phyloP scores from a whole-genome alignment of 768 basidiomycete genomes.

The Filobasidium wieringae region DNA sequence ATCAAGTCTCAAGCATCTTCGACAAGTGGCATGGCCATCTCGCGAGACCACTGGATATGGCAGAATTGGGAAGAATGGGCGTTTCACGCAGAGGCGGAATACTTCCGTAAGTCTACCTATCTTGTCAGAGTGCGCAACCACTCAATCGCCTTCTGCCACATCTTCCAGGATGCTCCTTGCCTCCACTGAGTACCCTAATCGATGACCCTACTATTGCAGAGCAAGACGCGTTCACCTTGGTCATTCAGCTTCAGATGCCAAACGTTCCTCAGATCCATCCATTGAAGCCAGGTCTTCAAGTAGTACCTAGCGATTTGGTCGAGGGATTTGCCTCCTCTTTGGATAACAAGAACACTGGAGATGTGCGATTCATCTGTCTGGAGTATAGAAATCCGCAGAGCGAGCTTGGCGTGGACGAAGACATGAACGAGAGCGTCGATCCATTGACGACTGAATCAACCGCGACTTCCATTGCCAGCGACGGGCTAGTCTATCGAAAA shows the following conservation, averaged over 20 bases:
- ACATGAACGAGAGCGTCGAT: not conserved
- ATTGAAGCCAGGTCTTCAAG: conserved; percentile 54
- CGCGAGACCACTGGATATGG: conserved; percentile 63
- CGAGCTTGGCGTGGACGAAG: conserved; percentile 12
- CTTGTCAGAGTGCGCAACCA: not conserved
- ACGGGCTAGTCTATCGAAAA: conserved; percentile 53
- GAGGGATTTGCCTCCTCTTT: conserved; percentile 39
- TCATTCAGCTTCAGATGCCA: conserved; percentile 60
- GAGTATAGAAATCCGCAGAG: conserved; percentile 47
- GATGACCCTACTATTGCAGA: conserved; percentile 51
- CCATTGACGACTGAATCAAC: conserved; percentile 29
- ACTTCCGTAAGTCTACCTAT: conserved; percentile 50
- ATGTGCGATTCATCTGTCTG: conserved; percentile 63
- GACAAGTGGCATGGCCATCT: conserved; percentile 49
- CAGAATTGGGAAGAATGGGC: conserved; percentile 61
- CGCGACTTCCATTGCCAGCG: conserved; percentile 14
- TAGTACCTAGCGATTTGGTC: conserved; percentile 55
- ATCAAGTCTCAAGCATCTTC: conserved; percentile 56
- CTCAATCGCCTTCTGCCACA: not conserved
- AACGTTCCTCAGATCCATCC: conserved; percentile 46
- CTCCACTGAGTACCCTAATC: conserved; percentile 51
- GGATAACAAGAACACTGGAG: conserved; percentile 64
- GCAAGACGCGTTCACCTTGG: conserved; percentile 59
- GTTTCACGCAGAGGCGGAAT: conserved; percentile 59
- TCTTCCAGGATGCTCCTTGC: conserved; percentile 52